Evolutionary conservation across 306 rosid species (phyloP), one percentile per base, ranked within the genome.

Genomic region (Cotoneaster glaucophyllus): DNA sequence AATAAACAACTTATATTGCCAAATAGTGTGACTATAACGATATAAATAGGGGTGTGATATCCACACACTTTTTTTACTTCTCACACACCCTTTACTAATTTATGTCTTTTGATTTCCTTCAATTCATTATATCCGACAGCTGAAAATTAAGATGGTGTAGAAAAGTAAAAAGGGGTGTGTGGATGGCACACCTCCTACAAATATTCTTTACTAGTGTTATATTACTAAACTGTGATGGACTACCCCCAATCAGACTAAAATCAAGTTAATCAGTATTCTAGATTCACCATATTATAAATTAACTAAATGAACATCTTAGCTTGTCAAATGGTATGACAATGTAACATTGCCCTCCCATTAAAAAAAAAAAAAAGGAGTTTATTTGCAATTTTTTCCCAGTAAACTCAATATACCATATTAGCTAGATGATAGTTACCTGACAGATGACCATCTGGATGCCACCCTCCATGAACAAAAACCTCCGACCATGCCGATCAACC

Each of bases 401-500:
- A 48, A 15, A 17, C 54, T 50, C 54, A 5, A 15, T 50, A 50
- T 50, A 50, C 21, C 54, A 50, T 18, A 50, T 50, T 17, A 50
- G 21, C 21, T 50, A n/a, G 62, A 56, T 56, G 54, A 24, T 4
- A n/a, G 44, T 45, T 79, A 90, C 96, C 83, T 81, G 78, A 28
- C 85, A 80, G 12, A 88, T 11, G 61, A 92, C 14, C 96, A 92
- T 92, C 19, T 85, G 78, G 44, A 90, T 59, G 45, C 93, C 97
- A 21, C 93, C 96, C 12, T 58, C 59, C 21, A 90, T 44, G 83
- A 92, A 90, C 74, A 90, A 78, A 73, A 92, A 25, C 22, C 93
- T 82, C 22, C 97, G 81, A 29, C 93, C 97, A 73, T 74, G 85
- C 4, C 89, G 89, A 80, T 92, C 97, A 44, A 92, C 91, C 13